Evolutionary conservation across 306 rosid genomes (phyloP), one percentile per base, ranked within the genome.

Genomic region (Casuarina equisetifolia): DNA sequence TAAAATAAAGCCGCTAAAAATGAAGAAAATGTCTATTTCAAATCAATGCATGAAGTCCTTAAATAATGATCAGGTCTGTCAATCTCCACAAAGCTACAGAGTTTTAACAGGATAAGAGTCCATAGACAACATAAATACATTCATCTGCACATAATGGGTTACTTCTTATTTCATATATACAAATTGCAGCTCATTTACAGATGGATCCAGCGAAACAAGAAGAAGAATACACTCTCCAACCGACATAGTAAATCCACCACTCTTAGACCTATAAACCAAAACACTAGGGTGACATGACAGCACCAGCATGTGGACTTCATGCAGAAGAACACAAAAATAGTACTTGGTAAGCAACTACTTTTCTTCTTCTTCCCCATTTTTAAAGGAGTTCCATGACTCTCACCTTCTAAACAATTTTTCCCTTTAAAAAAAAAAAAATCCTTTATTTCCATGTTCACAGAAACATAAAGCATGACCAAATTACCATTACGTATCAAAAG

Each of bases 11-110:
- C 46, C 16, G 73, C 35, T 48, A 72, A 51, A 76, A 74, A 64
- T 53, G 40, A 40, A 57, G 69, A 72, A 79, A 82, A 32, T 73
- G 78, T 25, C 66, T 66, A 62, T 45, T 39, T 66, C 71, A 66
- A 42, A 19, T 39, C 42, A 13, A 66, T 40, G 49, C 71, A 66
- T 66, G 48, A 39, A 66, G 49, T 40, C 35, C 69, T 17, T 6
- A 3, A 42, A 39, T 11, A 40, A 58, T 25, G 4, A 58, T 12
- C 12, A 58, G 39, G 39, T 58, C 38, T 58, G 38, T 9, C 64
- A 58, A 7, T 58, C 9, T 58, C 12, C 36, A 58, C 8, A 20
- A 20, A 58, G 9, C 25, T 9, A 57, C 63, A 57, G 20, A 19
- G 19, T 57, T 20, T 57, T 58, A 58, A 8, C 32, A 20, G 36